Evolutionary conservation across 495 filamentous ascomycete species (phyloP).

Genomic region (Aspergillus egyptiacus): DNA sequence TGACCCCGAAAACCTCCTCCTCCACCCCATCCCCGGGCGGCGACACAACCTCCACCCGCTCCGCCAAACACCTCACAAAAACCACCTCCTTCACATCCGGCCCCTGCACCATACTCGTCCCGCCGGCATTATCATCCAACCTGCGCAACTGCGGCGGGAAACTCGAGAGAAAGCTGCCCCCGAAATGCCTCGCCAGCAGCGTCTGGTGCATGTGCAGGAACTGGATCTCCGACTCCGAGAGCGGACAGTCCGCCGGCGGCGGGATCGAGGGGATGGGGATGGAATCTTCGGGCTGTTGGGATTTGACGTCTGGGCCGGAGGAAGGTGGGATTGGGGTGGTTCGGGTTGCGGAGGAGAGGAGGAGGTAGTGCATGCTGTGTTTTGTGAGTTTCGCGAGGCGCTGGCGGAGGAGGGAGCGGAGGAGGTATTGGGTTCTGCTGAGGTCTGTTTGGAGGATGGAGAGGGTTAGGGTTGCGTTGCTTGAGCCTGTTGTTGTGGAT

Average conservation of each 20-base stretch:
- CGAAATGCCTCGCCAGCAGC: constrained; percentile 74
- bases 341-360: constrained; percentile 57
- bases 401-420: constrained; percentile 78
- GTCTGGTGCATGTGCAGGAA: constrained; percentile 80
- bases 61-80: constrained; percentile 69
- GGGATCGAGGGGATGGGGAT: constrained; percentile 37
- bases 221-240: constrained; percentile 66
- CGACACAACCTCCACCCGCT: constrained; percentile 48
- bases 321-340: constrained; percentile 55
- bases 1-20: constrained; percentile 49
- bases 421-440: constrained; percentile 82
- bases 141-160: constrained; percentile 73
- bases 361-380: constrained; percentile 40
- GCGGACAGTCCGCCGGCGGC: constrained; percentile 22
- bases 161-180: constrained; percentile 67
- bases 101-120: constrained; percentile 83
- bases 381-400: constrained; percentile 67
- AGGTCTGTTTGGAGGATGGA: constrained; percentile 97
- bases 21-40: constrained; percentile 53
- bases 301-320: constrained; percentile 19
- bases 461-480: constrained; percentile 81
- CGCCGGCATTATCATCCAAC: constrained; percentile 84
- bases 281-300: constrained; percentile 29
- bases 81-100: constrained; percentile 79
- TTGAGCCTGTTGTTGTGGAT: constrained; percentile 67